phyloP scores from a whole-genome alignment of 2,329 filamentous ascomycete genomes.

The Fusarium tupiense region DNA sequence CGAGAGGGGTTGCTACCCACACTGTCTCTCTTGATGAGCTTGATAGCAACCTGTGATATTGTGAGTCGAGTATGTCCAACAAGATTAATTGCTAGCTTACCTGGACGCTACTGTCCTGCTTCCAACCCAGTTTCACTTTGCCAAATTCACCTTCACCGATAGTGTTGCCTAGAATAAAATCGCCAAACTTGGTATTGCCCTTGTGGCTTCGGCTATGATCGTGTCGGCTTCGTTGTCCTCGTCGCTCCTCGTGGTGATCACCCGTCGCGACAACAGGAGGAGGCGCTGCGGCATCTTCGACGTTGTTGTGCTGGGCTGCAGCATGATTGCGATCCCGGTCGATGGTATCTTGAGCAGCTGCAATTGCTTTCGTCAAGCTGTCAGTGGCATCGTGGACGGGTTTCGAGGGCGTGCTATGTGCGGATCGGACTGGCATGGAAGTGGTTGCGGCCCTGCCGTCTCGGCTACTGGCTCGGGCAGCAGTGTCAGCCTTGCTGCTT shows the following conservation, averaged over 20 bases:
- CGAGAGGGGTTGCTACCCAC: slow-evolving; percentile 89
- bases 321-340: slow-evolving; percentile 43
- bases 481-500: slow-evolving; percentile 50
- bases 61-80: slow-evolving; percentile 19
- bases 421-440: slow-evolving; percentile 57
- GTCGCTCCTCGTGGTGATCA: slow-evolving; percentile 58
- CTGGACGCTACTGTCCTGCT: slow-evolving; percentile 90
- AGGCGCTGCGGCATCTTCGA: slow-evolving; percentile 55
- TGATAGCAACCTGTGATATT: slow-evolving; percentile 82
- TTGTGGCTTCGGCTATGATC: slow-evolving; percentile 69
- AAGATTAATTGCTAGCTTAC: slow-evolving; percentile 50
- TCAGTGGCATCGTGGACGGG: slow-evolving; percentile 81
- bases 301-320: slow-evolving; percentile 36
- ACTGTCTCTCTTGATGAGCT: slow-evolving; percentile 92
- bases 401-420: slow-evolving; percentile 57
- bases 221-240: slow-evolving; percentile 65
- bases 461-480: slow-evolving; percentile 52
- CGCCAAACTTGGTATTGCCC: slow-evolving; percentile 82
- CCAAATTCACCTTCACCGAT: slow-evolving; percentile 98
- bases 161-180: slow-evolving; percentile 95
- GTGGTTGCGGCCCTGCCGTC: slow-evolving; percentile 52
- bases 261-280: slow-evolving; percentile 57
- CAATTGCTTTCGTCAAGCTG: slow-evolving; percentile 78
- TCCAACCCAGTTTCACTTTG: slow-evolving; percentile 99
- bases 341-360: slow-evolving; percentile 47